phyloP scores from a whole-genome alignment of 176 grass and related monocot species.

The Triticum dicoccoides region DNA sequence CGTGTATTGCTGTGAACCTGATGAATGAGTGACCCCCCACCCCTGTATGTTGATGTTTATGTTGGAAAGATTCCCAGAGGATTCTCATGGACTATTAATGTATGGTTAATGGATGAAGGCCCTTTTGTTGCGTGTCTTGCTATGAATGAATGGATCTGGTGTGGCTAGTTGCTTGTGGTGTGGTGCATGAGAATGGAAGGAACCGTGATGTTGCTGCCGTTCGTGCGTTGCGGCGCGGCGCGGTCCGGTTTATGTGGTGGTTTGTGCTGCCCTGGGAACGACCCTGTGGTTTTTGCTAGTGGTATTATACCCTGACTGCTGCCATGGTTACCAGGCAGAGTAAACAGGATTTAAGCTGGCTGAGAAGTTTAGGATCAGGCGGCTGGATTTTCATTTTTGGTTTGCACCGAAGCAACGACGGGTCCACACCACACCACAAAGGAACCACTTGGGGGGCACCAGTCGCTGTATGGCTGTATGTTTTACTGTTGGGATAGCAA shows the following conservation, averaged over 20 bases:
- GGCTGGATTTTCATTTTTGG: too few species aligned
- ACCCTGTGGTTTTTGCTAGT: too few species aligned
- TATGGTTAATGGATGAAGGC: neutral
- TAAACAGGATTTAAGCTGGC: too few species aligned
- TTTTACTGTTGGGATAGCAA: too few species aligned
- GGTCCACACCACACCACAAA: too few species aligned
- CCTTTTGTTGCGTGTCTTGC: neutral
- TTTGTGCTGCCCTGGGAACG: neutral
- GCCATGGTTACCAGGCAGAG: too few species aligned
- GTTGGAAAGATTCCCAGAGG: neutral
- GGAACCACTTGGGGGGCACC: too few species aligned
- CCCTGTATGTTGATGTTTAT: constrained; percentile 19
- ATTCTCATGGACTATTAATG: neutral
- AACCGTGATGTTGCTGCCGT: neutral
- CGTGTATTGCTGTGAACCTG: neutral
- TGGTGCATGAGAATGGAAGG: neutral
- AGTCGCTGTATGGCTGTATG: too few species aligned
- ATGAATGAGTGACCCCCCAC: neutral
- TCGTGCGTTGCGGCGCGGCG: neutral
- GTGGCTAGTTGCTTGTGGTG: neutral
- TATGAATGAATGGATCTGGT: neutral
- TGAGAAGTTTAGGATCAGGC: too few species aligned
- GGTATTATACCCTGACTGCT: too few species aligned
- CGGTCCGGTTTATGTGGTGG: neutral
- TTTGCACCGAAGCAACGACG: too few species aligned